Base-by-base conservation (phyloP, 352 stramenopile genomes). In the Paralagenidium karlingii region DNA sequence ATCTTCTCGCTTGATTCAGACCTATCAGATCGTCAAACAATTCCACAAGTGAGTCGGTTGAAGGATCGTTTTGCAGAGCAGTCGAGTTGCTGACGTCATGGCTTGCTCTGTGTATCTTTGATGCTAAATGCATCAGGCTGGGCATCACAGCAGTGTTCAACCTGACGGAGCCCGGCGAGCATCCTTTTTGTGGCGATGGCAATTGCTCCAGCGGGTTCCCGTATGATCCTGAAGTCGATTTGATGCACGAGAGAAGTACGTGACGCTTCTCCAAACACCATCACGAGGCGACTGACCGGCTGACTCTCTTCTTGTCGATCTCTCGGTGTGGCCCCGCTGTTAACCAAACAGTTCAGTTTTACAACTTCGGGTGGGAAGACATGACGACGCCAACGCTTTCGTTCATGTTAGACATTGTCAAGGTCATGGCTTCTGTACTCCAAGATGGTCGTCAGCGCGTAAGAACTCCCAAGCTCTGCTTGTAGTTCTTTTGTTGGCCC, bases 311-410 rank as follows among this genome's bases (percentile, higher is more conserved):
- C 20, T 39, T 15, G 11, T 40, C 9, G n/a, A n/a, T n/a, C n/a
- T n/a, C n/a, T n/a, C n/a, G n/a, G n/a, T n/a, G n/a, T n/a, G n/a
- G n/a, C n/a, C n/a, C n/a, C n/a, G n/a, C n/a, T n/a, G n/a, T n/a
- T n/a, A n/a, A n/a, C n/a, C n/a, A n/a, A 10, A 10, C 41, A 94
- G 82, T 95, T 38, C 68, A 63, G 12, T 92, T 94, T 51, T 90
- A 83, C 58, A 95, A 95, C 45, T 95, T 93, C 60, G 71, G 71
- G 1, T 95, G 82, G 82, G 79, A 92, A 53, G 82, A 94, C 41
- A 95, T 94, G 82, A 95, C 82, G n/a, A 88, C 73, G 1, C 82
- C 82, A 3, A 70, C 75, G 28, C 49, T 94, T 11, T 33, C 60
- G n/a, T 68, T 88, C 43, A 93, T 94, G 75, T 62, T 85, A 32